Evolutionary conservation across 106 monocot species (phyloP).

Genomic region (Phalaenopsis equestris): DNA sequence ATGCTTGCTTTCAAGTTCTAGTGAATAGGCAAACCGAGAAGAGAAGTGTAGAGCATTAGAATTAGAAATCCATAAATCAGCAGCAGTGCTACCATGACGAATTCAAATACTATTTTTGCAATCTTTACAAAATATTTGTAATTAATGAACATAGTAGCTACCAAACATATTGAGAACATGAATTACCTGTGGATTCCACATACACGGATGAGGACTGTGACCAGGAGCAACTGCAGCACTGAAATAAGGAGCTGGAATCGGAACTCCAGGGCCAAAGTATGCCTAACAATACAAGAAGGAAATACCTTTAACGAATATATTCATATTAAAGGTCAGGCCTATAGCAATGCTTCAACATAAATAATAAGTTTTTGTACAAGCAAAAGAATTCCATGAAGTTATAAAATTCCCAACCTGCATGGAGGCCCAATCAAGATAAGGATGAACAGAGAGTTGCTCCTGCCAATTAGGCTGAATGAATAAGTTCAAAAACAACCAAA

Average conservation of each 20-base stretch:
- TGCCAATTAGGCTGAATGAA: conserved; percentile 12
- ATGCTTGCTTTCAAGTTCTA: too few species aligned
- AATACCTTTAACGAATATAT: not conserved
- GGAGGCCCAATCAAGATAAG: conserved; percentile 78
- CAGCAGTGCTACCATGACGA: too few species aligned
- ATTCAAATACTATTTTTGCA: too few species aligned
- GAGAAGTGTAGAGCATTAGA: too few species aligned
- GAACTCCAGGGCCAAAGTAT: conserved; percentile 72
- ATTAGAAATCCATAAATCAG: too few species aligned
- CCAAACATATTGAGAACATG: not conserved
- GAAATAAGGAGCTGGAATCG: conserved; percentile 53
- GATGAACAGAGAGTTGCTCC: conserved; percentile 38
- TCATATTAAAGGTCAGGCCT: not conserved
- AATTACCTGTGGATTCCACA: conserved; percentile 77
- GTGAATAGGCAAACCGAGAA: too few species aligned
- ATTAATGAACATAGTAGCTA: too few species aligned
- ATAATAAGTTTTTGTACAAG: not conserved
- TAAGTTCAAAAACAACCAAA: not conserved
- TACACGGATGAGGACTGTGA: conserved; percentile 54
- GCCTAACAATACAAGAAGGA: conserved; percentile 26
- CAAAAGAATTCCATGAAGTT: not conserved
- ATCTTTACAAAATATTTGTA: too few species aligned
- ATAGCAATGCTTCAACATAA: not conserved
- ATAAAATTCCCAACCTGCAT: conserved; percentile 38
- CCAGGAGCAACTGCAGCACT: conserved; percentile 37